Base-by-base conservation (phyloP, 2,329 filamentous ascomycete genomes). In the Exophiala sp. region DNA sequence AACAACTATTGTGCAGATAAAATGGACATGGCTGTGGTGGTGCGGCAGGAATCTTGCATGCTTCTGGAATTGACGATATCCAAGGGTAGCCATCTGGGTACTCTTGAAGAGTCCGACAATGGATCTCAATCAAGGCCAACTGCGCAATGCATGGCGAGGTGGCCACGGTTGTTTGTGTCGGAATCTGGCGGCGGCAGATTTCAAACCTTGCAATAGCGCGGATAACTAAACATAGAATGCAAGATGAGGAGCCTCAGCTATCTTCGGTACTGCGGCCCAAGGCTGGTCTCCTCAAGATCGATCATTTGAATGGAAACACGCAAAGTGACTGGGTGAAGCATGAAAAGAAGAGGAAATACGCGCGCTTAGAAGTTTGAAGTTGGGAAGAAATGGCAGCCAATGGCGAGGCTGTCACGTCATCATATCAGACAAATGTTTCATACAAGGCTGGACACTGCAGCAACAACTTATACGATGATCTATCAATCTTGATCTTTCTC, bases 341-440 rank as follows among this genome's bases (percentile, higher is more conserved):
- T 29, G n/a, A 29, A 14, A 32, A 43, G 24, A 29, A 24, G 20
- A n/a, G 29, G 3, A 24, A 32, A 24, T 24, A 43, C 41, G 41
- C 41, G 41, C 41, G 41, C 41, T 29, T 43, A 43, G 21, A 43
- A n/a, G 41, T 43, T 43, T 43, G 41, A 32, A 12, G 41, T 43
- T 43, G 21, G 9, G n/a, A 32, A 2, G 6, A 24, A 29, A 9
- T 24, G 9, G 29, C 41, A 24, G 12, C 41, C 41, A 43, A 43
- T 43, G 7, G 41, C 8, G 14, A 7, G 3, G 3, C 41, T 7
- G 21, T 24, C 41, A 14, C 18, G 41, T 32, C 20, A 6, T 7
- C 29, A 24, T 7, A 24, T 43, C 20, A 43, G 18, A 43, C 41
- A 43, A 29, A 29, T 29, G 41, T 24, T 24, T 43, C 20, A 24